A percentile compares a stretch with the other conserved stretches of the same genome.
Evolutionary conservation across 1,284 basidiomycete species (phyloP).

Genomic region (Singerocomus inundabilis): DNA sequence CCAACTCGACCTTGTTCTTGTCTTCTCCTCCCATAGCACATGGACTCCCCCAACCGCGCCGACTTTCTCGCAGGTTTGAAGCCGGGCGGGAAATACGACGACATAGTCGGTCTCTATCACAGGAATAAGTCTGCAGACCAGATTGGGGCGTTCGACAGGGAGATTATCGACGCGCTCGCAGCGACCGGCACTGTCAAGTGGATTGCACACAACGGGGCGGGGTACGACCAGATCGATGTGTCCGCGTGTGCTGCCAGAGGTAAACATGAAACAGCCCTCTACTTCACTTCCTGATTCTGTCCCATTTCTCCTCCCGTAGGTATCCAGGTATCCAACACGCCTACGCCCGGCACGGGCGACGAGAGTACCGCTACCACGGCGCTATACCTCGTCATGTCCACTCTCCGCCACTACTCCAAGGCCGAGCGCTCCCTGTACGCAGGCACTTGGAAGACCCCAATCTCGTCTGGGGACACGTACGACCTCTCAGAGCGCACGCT

Average conservation of each 20-base stretch:
- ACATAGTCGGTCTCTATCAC: constrained; percentile 78
- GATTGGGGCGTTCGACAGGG: constrained; percentile 80
- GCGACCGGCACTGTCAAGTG: constrained; percentile 69
- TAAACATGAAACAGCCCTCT: not conserved
- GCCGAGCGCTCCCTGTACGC: constrained; percentile 67
- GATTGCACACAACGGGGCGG: constrained; percentile 93
- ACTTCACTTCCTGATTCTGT: no score
- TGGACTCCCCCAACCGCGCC: constrained; percentile 64
- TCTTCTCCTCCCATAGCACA: constrained; percentile 42
- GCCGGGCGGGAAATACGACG: constrained; percentile 70
- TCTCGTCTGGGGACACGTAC: no score
- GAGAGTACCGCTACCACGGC: constrained; percentile 90
- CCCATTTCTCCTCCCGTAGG: constrained; percentile 41
- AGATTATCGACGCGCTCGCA: constrained; percentile 69
- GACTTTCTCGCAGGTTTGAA: constrained; percentile 69
- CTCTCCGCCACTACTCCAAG: constrained; percentile 73
- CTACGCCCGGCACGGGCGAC: constrained; percentile 86
- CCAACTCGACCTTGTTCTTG: no score
- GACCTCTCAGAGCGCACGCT: constrained; percentile 80
- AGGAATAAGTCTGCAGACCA: constrained; percentile 62
- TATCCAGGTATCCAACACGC: constrained; percentile 89
- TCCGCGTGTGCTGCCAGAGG: constrained; percentile 57
- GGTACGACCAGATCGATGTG: constrained; percentile 86
- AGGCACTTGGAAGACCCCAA: constrained; percentile 53
- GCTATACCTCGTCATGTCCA: constrained; percentile 79